Evolutionary conservation across 1,139 yeast species (phyloP).

Genomic region (Suhomyces wounanorum): DNA sequence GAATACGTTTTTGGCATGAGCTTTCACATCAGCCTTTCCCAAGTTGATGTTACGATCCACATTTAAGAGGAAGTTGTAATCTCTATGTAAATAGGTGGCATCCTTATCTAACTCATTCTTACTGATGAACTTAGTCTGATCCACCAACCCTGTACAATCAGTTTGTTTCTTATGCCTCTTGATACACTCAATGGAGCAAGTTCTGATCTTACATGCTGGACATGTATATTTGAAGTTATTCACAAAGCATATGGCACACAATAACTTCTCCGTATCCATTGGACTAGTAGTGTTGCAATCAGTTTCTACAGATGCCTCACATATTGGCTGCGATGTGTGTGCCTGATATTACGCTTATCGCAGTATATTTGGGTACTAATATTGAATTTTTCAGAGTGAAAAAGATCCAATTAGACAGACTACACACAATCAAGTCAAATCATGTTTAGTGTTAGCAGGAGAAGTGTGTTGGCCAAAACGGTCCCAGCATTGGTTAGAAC

Average conservation of each 20-base stretch:
- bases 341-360: conserved; percentile 4
- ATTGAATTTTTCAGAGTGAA: conserved; percentile 9
- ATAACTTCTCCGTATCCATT: conserved; percentile 12
- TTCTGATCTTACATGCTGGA: conserved; percentile 69
- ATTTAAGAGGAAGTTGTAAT: conserved; percentile 71
- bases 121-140: conserved; percentile 59
- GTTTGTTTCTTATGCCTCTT: conserved; percentile 63
- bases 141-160: conserved; percentile 68
- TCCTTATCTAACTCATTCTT: conserved; percentile 39
- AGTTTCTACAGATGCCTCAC: background rate
- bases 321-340: conserved; percentile 8
- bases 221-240: conserved; percentile 68
- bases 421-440: background rate
- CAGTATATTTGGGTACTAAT: conserved; percentile 8
- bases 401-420: background rate
- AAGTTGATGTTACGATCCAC: conserved; percentile 60
- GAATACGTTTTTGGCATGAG: conserved; percentile 38
- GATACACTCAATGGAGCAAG: conserved; percentile 76
- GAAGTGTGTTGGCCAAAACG: conserved; percentile 11
- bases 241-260: conserved; percentile 55
- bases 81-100: conserved; percentile 63
- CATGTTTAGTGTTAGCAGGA: conserved; percentile 8
- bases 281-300: background rate
- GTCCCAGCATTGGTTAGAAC: conserved; percentile 17
- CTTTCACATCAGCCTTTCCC: conserved; percentile 51